A percentile compares a stretch with the other conserved stretches of the same genome.
These are phyloP conservation scores for Verticillium longisporum DNA, from an alignment of 2,329 filamentous ascomycete species.

Conservation along the genomic window DNA sequence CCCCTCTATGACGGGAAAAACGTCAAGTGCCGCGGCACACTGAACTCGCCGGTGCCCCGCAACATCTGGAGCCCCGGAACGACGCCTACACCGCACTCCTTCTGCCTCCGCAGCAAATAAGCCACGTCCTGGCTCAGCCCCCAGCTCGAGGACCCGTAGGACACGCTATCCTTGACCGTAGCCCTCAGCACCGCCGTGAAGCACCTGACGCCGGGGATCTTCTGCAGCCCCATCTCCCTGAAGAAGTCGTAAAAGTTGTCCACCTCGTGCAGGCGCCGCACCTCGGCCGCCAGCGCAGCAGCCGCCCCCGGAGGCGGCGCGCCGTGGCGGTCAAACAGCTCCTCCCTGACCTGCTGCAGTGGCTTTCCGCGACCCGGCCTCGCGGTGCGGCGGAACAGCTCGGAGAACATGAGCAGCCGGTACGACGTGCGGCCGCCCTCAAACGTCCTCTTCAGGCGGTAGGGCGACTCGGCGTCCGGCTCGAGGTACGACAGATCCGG, in stretches of 20 bases:
- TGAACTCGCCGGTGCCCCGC: neutral
- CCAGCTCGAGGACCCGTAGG: constrained; percentile 21
- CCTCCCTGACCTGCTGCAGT: constrained; percentile 31
- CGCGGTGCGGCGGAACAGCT: constrained; percentile 38
- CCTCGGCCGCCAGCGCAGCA: constrained; percentile 29
- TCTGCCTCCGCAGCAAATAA: constrained; percentile 1
- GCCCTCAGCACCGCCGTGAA: constrained; percentile 26
- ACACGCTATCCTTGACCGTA: constrained; percentile 24
- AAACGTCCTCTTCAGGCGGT: constrained; percentile 40
- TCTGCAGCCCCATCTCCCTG: constrained; percentile 30
- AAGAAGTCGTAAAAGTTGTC: constrained; percentile 34
- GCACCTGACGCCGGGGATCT: constrained; percentile 11
- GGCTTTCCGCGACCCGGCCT: constrained; percentile 25
- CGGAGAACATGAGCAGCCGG: constrained; percentile 44
- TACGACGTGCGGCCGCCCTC: constrained; percentile 38
- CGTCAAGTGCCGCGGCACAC: neutral
- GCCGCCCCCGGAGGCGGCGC: constrained; percentile 32
- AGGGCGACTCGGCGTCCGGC: constrained; percentile 28
- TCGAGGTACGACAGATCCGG: constrained; percentile 41
- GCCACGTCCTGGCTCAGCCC: neutral
- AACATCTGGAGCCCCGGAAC: neutral
- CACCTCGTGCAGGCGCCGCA: constrained; percentile 34
- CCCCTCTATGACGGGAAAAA: neutral
- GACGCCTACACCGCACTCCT: constrained; percentile 4
- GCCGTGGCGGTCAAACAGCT: constrained; percentile 38